Conservation (phyloP, 179 eudicot species). For the Patellifolia procumbens region DNA sequence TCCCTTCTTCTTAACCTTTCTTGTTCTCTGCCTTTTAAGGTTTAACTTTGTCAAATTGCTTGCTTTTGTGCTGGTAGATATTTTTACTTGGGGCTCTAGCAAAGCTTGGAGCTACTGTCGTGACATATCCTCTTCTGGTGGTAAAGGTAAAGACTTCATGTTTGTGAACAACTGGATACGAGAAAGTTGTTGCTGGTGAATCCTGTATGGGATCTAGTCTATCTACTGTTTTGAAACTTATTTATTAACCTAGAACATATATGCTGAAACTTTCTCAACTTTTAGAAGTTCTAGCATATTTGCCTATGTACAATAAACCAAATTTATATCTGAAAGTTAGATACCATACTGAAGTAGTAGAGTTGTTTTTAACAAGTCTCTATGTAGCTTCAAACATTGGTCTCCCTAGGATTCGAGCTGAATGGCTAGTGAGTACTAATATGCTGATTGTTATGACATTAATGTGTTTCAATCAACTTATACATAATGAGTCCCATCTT, state of each 20-base stretch:
- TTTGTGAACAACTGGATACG: neutral
- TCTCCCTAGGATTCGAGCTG: neutral
- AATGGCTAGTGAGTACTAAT: neutral
- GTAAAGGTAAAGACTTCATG: slow-evolving; percentile 62
- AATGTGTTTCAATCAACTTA: neutral
- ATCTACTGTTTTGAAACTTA: neutral
- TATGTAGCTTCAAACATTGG: neutral
- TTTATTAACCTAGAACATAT: neutral
- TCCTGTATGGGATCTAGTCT: neutral
- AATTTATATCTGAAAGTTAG: neutral
- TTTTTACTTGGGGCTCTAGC: slow-evolving; percentile 95
- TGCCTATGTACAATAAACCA: neutral
- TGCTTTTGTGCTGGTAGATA: slow-evolving; percentile 45
- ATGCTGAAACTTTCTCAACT: neutral
- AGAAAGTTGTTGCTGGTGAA: neutral
- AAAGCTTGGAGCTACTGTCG: slow-evolving; percentile 97
- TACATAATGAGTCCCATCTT: neutral
- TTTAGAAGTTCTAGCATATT: neutral
- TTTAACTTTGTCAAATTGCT: neutral
- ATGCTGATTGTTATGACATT: neutral
- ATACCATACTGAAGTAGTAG: neutral
- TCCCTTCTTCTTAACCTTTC: neutral
- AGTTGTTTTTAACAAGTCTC: neutral
- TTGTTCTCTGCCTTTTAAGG: neutral
- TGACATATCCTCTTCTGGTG: slow-evolving; percentile 92